A percentile compares a stretch with the other conserved stretches of the same genome.
Conservation (phyloP, 345 rosid genomes). For the Arabis hirsuta region DNA sequence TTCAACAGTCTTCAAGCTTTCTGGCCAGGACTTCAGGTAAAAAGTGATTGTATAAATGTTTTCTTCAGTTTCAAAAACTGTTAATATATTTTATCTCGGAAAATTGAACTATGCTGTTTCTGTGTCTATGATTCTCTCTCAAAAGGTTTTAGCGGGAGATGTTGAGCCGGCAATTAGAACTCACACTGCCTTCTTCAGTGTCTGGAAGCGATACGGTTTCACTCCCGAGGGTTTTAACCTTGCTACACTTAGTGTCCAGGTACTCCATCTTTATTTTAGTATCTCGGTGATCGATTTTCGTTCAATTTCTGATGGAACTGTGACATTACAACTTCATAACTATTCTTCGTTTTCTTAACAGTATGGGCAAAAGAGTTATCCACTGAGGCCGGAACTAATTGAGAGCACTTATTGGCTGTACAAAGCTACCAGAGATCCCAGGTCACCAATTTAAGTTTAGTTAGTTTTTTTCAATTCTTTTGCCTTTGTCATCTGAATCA, state of each 20-base stretch:
- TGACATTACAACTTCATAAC: slow-evolving; percentile 22
- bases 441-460: slow-evolving; percentile 48
- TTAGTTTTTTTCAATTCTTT: background rate
- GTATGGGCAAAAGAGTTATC: slow-evolving; percentile 97
- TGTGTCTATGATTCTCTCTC: slow-evolving; percentile 33
- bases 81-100: background rate
- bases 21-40: slow-evolving; percentile 99
- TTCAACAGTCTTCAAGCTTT: slow-evolving; percentile 99
- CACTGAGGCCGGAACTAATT: slow-evolving; percentile 92
- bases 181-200: slow-evolving; percentile 93
- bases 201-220: slow-evolving; percentile 94
- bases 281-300: background rate
- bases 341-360: slow-evolving; percentile 43
- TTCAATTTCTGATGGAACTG: background rate
- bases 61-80: background rate
- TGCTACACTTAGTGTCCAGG: slow-evolving; percentile 66
- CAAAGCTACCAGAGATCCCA: slow-evolving; percentile 94
- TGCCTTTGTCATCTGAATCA: background rate
- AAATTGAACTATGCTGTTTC: background rate
- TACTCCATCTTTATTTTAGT: slow-evolving; percentile 18
- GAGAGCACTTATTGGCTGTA: slow-evolving; percentile 99
- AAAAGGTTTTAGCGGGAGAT: slow-evolving; percentile 96
- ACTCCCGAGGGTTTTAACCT: slow-evolving; percentile 98
- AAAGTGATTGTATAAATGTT: background rate
- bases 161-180: slow-evolving; percentile 95